Conservation (phyloP, 2,329 filamentous ascomycete species). For the Coniella lustricola region DNA sequence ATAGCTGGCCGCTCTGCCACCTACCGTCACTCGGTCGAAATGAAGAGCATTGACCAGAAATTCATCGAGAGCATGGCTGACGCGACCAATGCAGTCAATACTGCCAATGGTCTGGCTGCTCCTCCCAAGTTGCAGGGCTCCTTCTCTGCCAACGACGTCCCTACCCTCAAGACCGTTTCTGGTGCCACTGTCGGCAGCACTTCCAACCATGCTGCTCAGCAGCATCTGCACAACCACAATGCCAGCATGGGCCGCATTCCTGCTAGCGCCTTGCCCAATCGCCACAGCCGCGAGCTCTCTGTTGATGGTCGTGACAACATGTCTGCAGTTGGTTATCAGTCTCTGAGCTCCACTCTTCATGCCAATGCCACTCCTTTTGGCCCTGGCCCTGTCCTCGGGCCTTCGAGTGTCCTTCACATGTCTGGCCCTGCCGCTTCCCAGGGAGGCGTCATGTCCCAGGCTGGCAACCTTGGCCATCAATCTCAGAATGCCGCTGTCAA, state of each 20-base stretch:
- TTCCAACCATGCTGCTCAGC: conserved; percentile 54
- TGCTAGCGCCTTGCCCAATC: conserved; percentile 54
- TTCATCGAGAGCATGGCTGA: conserved; percentile 41
- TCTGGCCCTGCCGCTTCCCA: background rate
- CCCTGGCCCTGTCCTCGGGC: conserved; percentile 44
- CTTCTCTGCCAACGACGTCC: conserved; percentile 83
- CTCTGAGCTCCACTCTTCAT: conserved; percentile 67
- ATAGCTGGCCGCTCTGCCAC: conserved; percentile 42
- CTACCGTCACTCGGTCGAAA: conserved; percentile 52
- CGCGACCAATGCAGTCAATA: conserved; percentile 36
- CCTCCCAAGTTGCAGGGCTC: conserved; percentile 77
- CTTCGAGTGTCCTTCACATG: conserved; percentile 21
- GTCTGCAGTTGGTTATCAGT: conserved; percentile 42
- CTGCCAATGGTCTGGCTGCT: conserved; percentile 44
- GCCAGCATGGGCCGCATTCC: conserved; percentile 76
- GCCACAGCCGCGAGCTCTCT: conserved; percentile 68
- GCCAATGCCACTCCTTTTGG: conserved; percentile 75
- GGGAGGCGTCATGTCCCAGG: conserved; percentile 6
- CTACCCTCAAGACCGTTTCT: conserved; percentile 69
- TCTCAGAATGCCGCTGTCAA: background rate
- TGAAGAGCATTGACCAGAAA: conserved; percentile 36
- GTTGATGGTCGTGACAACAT: conserved; percentile 32
- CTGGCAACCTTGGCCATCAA: conserved; percentile 5
- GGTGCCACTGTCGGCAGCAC: conserved; percentile 40
- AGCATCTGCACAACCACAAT: conserved; percentile 70